Conservation (phyloP, 2,329 filamentous ascomycete genomes). For the Periconia digitata region DNA sequence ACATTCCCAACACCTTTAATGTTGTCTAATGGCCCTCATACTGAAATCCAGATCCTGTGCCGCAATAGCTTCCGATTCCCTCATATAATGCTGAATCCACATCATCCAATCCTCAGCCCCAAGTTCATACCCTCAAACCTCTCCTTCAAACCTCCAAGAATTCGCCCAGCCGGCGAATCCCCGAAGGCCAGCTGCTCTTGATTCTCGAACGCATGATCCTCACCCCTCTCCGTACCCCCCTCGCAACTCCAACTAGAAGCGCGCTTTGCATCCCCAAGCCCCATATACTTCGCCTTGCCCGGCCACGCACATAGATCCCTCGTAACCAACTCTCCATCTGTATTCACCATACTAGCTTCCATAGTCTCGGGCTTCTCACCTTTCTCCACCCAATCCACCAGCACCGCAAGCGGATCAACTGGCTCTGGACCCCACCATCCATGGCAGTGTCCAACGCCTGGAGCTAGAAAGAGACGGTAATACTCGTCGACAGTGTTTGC, state of each 20-base stretch:
- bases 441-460: slow-evolving; percentile 30
- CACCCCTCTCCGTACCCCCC: slow-evolving; percentile 19
- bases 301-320: slow-evolving; percentile 24
- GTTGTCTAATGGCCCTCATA: too few species aligned
- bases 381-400: slow-evolving; percentile 35
- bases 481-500: slow-evolving; percentile 26
- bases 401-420: slow-evolving; percentile 17
- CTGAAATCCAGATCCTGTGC: too few species aligned
- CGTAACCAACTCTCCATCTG: slow-evolving; percentile 19
- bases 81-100: too few species aligned
- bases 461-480: slow-evolving; percentile 35
- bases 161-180: slow-evolving; percentile 9
- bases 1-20: too few species aligned
- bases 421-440: slow-evolving; percentile 21
- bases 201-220: slow-evolving; percentile 1
- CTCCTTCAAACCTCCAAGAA: slow-evolving; percentile 20
- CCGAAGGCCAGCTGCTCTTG: slow-evolving; percentile 1
- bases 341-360: slow-evolving; percentile 18
- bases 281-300: slow-evolving; percentile 18
- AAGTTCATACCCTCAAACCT: slow-evolving; percentile 21
- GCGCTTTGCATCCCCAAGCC: slow-evolving; percentile 16
- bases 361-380: slow-evolving; percentile 25
- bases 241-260: slow-evolving; percentile 25
- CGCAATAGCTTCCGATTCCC: too few species aligned
- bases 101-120: slow-evolving; percentile 19